These are phyloP conservation scores for Thamnidium elegans DNA, from an alignment of 192 early-diverging fungal genomes.

Conservation along the genomic window DNA sequence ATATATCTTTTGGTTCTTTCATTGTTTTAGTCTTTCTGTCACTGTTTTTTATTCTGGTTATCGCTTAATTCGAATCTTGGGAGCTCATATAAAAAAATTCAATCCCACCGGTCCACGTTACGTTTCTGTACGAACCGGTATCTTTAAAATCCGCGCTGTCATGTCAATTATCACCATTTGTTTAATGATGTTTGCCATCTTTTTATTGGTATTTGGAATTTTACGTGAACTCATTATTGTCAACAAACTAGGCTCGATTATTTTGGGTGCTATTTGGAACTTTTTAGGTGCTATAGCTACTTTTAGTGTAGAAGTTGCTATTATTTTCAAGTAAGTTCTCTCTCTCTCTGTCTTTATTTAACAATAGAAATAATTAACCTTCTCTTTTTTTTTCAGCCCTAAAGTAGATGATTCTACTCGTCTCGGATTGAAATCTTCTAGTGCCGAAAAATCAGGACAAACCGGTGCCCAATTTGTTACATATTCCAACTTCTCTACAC, in stretches of 20 bases:
- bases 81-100: slow-evolving; percentile 20
- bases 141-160: slow-evolving; percentile 26
- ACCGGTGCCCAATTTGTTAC: neutral
- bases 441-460: slow-evolving; percentile 8
- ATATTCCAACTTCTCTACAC: neutral
- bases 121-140: slow-evolving; percentile 21
- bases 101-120: slow-evolving; percentile 16
- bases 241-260: slow-evolving; percentile 16
- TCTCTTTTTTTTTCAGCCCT: slow-evolving; percentile 1
- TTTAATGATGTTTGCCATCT: slow-evolving; percentile 25
- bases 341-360: neutral
- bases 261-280: slow-evolving; percentile 29
- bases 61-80: slow-evolving; percentile 21
- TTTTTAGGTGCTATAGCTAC: slow-evolving; percentile 26
- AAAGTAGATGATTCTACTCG: slow-evolving; percentile 5
- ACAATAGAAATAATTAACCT: neutral
- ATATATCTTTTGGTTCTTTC: slow-evolving; percentile 34
- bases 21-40: slow-evolving; percentile 13
- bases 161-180: slow-evolving; percentile 26
- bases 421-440: slow-evolving; percentile 20
- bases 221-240: slow-evolving; percentile 27
- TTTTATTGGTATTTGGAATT: slow-evolving; percentile 34
- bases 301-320: slow-evolving; percentile 23
- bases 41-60: slow-evolving; percentile 20
- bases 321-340: slow-evolving; percentile 24